phyloP scores from a whole-genome alignment of 106 monocot genomes.

The Allium cepa region DNA sequence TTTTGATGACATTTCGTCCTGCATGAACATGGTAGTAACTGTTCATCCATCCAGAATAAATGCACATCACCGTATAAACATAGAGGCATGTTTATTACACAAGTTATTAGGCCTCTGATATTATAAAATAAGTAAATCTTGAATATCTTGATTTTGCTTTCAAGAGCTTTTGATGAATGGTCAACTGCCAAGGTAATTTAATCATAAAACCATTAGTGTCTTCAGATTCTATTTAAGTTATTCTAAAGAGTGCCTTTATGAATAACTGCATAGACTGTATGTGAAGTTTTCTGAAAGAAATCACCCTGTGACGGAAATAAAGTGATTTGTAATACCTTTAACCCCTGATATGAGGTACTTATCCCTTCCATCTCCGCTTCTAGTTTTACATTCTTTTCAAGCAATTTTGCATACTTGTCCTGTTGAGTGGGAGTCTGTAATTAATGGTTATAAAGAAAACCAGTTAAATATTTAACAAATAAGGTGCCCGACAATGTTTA shows the following conservation, averaged over 20 bases:
- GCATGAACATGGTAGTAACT: background rate
- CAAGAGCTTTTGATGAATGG: too few relatives aligned
- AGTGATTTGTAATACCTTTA: background rate
- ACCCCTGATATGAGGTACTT: background rate
- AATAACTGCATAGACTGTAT: background rate
- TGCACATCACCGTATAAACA: background rate
- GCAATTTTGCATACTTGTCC: background rate
- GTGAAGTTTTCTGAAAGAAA: background rate
- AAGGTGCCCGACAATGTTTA: background rate
- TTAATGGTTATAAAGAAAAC: too few relatives aligned
- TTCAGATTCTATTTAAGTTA: too few relatives aligned
- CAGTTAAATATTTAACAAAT: background rate
- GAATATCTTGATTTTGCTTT: too few relatives aligned
- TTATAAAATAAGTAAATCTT: too few relatives aligned
- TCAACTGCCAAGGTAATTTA: too few relatives aligned
- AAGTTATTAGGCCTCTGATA: too few relatives aligned
- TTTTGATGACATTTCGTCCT: conserved; percentile 1
- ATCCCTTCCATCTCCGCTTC: background rate
- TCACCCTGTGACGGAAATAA: too few relatives aligned
- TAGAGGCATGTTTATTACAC: background rate
- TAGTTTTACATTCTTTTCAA: background rate
- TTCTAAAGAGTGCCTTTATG: too few relatives aligned
- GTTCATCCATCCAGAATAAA: background rate
- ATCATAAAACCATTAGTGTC: too few relatives aligned
- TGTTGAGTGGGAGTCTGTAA: background rate